These are phyloP conservation scores for Cardamine chenopodiifolia DNA, from an alignment of 345 rosid genomes.

Conservation along the genomic window DNA sequence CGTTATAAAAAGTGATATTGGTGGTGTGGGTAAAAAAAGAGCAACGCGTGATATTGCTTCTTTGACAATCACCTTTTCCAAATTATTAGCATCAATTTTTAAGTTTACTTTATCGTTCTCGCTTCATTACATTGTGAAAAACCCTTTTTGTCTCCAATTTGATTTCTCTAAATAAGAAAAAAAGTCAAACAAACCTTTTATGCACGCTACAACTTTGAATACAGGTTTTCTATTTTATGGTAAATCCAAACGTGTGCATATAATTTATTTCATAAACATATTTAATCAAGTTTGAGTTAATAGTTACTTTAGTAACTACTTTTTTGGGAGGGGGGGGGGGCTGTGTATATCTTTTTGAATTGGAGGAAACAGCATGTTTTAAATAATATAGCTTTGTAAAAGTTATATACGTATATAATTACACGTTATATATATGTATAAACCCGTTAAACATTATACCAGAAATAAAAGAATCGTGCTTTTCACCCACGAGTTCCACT, in stretches of 20 bases:
- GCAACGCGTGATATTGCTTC: conserved; percentile 41
- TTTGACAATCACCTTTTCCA: conserved; percentile 37
- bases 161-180: not conserved
- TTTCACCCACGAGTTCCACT: conserved; percentile 44
- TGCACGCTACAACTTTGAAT: conserved; percentile 42
- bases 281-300: not conserved
- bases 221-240: conserved; percentile 2
- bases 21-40: conserved; percentile 37
- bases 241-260: conserved; percentile 32
- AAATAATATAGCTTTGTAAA: not conserved
- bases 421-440: not conserved
- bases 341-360: not conserved
- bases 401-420: conserved; percentile 16
- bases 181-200: conserved; percentile 34
- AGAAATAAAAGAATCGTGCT: conserved; percentile 34
- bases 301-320: not conserved
- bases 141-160: conserved; percentile 27
- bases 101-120: conserved; percentile 38
- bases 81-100: conserved; percentile 38
- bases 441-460: conserved; percentile 2
- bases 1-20: conserved; percentile 24
- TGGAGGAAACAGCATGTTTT: conserved; percentile 1
- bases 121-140: conserved; percentile 34
- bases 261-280: conserved; percentile 24
- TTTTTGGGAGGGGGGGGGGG: not conserved